phyloP scores from a whole-genome alignment of 2,329 filamentous ascomycete species.

The Cladobotryum protrusum region DNA sequence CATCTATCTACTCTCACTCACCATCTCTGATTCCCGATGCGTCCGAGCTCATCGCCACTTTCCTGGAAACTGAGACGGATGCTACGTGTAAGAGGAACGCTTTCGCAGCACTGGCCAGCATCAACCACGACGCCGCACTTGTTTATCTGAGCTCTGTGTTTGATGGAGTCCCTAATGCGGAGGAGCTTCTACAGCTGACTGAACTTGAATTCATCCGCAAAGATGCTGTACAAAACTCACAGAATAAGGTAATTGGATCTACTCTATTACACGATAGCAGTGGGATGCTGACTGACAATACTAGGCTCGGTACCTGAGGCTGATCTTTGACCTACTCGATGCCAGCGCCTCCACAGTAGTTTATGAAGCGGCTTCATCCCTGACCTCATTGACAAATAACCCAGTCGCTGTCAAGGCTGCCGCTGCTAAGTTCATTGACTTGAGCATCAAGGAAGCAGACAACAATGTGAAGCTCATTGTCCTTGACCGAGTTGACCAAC shows the following conservation, averaged over 20 bases:
- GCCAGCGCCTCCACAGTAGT: slow-evolving; percentile 90
- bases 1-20: slow-evolving; percentile 87
- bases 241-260: slow-evolving; percentile 68
- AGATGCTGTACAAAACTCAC: slow-evolving; percentile 87
- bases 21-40: slow-evolving; percentile 92
- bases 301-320: slow-evolving; percentile 78
- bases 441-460: slow-evolving; percentile 95
- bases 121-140: slow-evolving; percentile 89
- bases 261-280: background rate
- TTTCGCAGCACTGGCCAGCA: slow-evolving; percentile 82
- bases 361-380: slow-evolving; percentile 92
- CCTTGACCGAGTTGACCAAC: slow-evolving; percentile 82
- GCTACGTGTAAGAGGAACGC: slow-evolving; percentile 97
- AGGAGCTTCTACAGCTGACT: slow-evolving; percentile 86
- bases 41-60: slow-evolving; percentile 81
- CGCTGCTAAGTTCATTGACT: slow-evolving; percentile 90
- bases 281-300: slow-evolving; percentile 19
- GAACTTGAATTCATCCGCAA: slow-evolving; percentile 97
- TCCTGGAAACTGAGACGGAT: slow-evolving; percentile 86
- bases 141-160: slow-evolving; percentile 84
- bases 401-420: slow-evolving; percentile 97
- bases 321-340: slow-evolving; percentile 96
- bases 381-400: slow-evolving; percentile 91
- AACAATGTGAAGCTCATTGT: slow-evolving; percentile 99
- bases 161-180: slow-evolving; percentile 87